Base-by-base conservation (phyloP, 306 rosid species). In the Castanopsis chinensis region DNA sequence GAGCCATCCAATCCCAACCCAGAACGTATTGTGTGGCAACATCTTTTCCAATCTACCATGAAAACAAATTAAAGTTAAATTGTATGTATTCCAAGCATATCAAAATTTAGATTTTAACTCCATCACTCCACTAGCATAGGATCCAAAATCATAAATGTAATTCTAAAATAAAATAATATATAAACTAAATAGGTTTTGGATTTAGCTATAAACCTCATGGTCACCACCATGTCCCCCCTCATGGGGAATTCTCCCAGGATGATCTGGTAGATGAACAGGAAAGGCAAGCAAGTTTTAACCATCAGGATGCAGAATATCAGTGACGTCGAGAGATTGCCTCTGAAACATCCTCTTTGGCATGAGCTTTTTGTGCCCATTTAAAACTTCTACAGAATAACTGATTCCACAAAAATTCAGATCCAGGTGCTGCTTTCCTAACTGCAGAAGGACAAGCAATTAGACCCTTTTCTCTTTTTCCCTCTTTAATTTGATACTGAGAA, bases 1-100 rank as follows among this genome's bases (percentile, higher is more conserved):
- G 98, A 88, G 92, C 85, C 75, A 92, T 91, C 98, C 98, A 91
- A 82, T 94, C 97, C 98, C 98, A 94, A 60, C 98, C 98, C 83
- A 92, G 85, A 69, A 94, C 97, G 71, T 94, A 92, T 54, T 92
- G 98, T 32, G 98, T 74, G 68, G 98, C 84, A 57, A 94, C 97
- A 85, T 94, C 97, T 87, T 91, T 94, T 80, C 98, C 98, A 77
- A 94, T 92, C 97, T 94, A 84, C 73, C 59, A 43, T 51, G 5
- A 71, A 41, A 70, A 18, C 84, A 65, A 76, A 76, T 27, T 71
- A 41, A 13, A 68, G 52, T 43, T 23, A 79, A 45, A 67, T 33
- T 35, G 25, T 55, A 57, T 59, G 64, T 58, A 59, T 11, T 35
- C 43, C 43, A 35, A 6, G 43, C 43, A 35, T 35, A 35, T 35